Conservation (phyloP, 2,329 filamentous ascomycete species). For the Metarhizium robertsii region DNA sequence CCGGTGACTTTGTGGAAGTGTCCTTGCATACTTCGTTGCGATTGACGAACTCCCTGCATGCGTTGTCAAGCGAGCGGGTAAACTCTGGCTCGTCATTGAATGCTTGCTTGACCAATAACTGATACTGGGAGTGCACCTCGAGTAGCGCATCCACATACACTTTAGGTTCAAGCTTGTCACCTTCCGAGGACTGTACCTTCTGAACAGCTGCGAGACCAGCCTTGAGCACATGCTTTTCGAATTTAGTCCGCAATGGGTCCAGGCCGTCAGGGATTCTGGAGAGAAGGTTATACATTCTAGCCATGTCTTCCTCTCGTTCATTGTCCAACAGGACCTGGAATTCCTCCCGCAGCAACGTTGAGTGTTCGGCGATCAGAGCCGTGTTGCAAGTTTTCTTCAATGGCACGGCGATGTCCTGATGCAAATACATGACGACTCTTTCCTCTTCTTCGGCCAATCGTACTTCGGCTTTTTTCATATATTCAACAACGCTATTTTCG, state of each 20-base stretch:
- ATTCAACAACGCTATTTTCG: constrained; percentile 96
- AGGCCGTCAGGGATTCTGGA: constrained; percentile 84
- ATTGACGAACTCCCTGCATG: constrained; percentile 96
- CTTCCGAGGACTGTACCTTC: constrained; percentile 77
- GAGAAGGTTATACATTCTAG: constrained; percentile 89
- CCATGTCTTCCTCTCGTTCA: constrained; percentile 90
- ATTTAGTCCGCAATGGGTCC: constrained; percentile 76
- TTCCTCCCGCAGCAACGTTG: constrained; percentile 77
- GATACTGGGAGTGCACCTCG: constrained; percentile 90
- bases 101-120: constrained; percentile 79
- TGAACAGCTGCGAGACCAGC: constrained; percentile 81
- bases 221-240: constrained; percentile 87
- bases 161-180: constrained; percentile 89
- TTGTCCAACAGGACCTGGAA: constrained; percentile 92
- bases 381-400: constrained; percentile 84
- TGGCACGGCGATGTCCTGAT: constrained; percentile 76
- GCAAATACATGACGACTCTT: constrained; percentile 83
- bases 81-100: constrained; percentile 97
- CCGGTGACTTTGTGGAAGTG: constrained; percentile 87
- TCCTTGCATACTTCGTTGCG: constrained; percentile 93
- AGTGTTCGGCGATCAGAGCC: constrained; percentile 84
- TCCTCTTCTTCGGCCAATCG: constrained; percentile 89
- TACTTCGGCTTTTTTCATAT: constrained; percentile 98
- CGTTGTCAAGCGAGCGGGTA: constrained; percentile 90
- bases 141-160: constrained; percentile 92